Base-by-base conservation (phyloP, 192 early-diverging fungal species). In the Linnemannia hyalina region DNA sequence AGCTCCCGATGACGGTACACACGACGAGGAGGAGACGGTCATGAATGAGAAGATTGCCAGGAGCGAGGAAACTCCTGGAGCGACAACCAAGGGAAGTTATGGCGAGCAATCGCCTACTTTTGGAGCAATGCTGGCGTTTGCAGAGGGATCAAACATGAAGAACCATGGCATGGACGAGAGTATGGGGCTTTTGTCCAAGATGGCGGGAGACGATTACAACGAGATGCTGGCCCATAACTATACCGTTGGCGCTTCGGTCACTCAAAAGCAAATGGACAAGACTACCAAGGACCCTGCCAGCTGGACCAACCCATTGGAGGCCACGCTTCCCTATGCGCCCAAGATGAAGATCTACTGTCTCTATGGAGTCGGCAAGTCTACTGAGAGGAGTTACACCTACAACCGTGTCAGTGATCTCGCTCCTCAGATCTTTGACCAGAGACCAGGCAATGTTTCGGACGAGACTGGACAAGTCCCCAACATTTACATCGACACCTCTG, bases 341-440 rank as follows among this genome's bases (percentile, higher is more conserved):
- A 89, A 88, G 49, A 94, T 94, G 92, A 95, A 93, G 57, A 94
- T 98, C 36, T 95, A 94, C 85, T 97, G 95, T 72, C 80, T 97
- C 10, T 97, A 97, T 83, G 97, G 97, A 0, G 91, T 93, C 9
- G 96, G 96, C 6, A 89, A 94, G 29, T 83, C 89, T 0, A 97
- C 97, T 3, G 97, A 98, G 85, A 90, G 97, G 16, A 93, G 93
- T 32, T 98, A 98, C 83, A 95, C 93, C 73, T 98, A 97, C 88
- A 91, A 90, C 44, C 80, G 76, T 57, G 76, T 84, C 75, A 92
- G 82, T 40, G 72, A 73, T 4, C 26, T 70, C 20, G 75, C 52
- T 29, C 70, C 76, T 36, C 88, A 42, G 38, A 89, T 76, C 74
- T 42, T 86, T 10, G 84, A 86, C n/a, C 84, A 86, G 47, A 55